Base-by-base conservation (phyloP, 2,329 filamentous ascomycete species). In the Colletotrichum acutatum region DNA sequence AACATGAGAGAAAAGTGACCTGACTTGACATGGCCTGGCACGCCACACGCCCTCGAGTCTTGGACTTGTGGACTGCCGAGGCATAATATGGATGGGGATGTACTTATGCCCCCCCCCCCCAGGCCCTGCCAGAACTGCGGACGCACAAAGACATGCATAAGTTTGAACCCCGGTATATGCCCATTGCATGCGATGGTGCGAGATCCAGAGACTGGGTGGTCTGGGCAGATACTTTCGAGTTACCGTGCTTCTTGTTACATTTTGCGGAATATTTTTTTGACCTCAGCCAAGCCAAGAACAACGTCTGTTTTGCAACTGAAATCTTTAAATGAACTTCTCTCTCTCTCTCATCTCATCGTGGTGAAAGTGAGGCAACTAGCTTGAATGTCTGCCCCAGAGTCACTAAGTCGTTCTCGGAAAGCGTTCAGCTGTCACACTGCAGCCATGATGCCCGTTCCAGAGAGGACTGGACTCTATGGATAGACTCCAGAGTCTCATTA, bases 81-180 rank as follows among this genome's bases (percentile, higher is more conserved):
- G 59, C 53, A 59, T 46, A 12, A 59, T 22, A 37, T 49, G 56
- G 49, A 37, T 49, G 42, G 42, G 42, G 42, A 49, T 49, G 42
- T 49, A 49, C 19, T 9, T n/a, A 22, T 49, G 7, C 46, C 11
- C 60, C 28, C 42, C 46, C 11, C 60, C 28, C 42, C 37, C 28
- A 24, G 42, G 56, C 56, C 62, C 53, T 54, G 52, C 42, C 28
- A 60, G 28, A 54, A 62, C 30, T 24, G 16, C 32, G 19, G 56
- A 57, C 54, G 52, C 57, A 68, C 30, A 61, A 62, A 49, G 37
- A 60, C 58, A 62, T 62, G 68, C 57, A 71, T 60, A 60, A 56
- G 62, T 28, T 49, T 22, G 28, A 32, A 32, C 16, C 46, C 56
- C 5, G 14, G 46, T 14, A 49, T 37, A 46, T 64, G 54, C 53